These are phyloP conservation scores for Penicillium psychrosexuale DNA, from an alignment of 2,329 filamentous ascomycete species.

Conservation along the genomic window DNA sequence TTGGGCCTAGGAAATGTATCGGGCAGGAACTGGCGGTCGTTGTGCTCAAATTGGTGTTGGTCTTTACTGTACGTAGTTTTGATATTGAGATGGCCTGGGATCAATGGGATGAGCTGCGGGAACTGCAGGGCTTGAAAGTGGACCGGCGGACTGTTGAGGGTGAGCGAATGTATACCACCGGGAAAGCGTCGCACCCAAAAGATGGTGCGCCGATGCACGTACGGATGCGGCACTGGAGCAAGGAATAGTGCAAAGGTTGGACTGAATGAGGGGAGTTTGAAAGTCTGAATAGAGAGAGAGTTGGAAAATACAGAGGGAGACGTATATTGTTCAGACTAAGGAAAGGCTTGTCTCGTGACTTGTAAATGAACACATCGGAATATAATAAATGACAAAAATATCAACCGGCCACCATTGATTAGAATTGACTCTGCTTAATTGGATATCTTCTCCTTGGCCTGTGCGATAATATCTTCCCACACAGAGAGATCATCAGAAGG, in stretches of 20 bases:
- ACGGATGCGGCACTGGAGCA: background rate
- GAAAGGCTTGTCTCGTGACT: background rate
- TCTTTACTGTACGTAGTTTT: background rate
- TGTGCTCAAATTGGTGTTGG: background rate
- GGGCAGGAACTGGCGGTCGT: background rate
- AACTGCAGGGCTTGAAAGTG: background rate
- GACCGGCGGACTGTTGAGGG: background rate
- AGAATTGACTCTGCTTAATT: background rate
- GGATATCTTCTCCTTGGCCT: constrained; percentile 15
- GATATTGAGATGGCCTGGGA: background rate
- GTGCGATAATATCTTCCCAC: constrained; percentile 41
- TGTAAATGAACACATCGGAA: background rate
- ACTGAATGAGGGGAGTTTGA: background rate
- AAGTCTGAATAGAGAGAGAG: background rate
- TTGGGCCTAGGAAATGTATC: background rate
- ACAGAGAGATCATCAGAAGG: constrained; percentile 27
- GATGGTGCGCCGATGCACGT: background rate
- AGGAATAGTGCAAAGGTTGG: background rate
- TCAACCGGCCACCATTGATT: background rate
- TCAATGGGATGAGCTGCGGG: background rate
- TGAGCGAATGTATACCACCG: background rate
- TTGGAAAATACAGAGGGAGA: background rate
- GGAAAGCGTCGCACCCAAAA: background rate
- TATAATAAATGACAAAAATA: background rate
- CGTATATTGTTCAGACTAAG: background rate